A percentile compares a stretch with the other conserved stretches of the same genome.
These are phyloP conservation scores for Linum usitatissimum DNA, from an alignment of 345 rosid genomes.

Conservation along the genomic window DNA sequence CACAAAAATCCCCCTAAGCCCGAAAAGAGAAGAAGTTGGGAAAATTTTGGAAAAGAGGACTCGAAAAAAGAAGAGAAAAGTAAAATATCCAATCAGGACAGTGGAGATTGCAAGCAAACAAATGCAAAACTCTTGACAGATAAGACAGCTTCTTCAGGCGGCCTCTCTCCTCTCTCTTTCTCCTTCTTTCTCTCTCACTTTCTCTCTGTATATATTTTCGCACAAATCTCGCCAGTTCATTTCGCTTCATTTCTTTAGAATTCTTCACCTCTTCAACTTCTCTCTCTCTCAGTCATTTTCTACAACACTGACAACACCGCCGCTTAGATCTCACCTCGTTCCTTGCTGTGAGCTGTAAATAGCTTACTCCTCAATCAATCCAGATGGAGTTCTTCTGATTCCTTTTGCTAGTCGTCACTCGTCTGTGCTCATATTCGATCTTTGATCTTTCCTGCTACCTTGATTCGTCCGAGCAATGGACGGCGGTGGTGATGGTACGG, in stretches of 20 bases:
- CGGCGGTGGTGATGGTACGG: conserved; percentile 76
- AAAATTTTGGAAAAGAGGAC: neutral
- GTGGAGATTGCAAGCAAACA: conserved; percentile 6
- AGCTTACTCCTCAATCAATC: conserved; percentile 28
- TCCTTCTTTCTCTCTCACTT: neutral
- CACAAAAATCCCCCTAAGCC: conserved; percentile 19
- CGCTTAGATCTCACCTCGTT: neutral
- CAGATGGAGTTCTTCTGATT: conserved; percentile 9
- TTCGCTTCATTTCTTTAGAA: neutral
- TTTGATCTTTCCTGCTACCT: neutral
- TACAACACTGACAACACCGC: conserved; percentile 19
- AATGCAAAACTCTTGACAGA: conserved; percentile 5
- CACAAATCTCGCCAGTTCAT: conserved; percentile 24
- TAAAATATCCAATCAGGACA: neutral
- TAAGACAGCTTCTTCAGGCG: conserved; percentile 18
- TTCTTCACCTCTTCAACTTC: neutral
- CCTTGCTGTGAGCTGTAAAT: neutral
- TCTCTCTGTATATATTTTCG: neutral
- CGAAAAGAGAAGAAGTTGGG: neutral
- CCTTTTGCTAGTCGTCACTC: conserved; percentile 12
- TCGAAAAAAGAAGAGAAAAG: neutral
- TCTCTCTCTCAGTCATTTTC: conserved; percentile 16
- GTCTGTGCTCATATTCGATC: neutral
- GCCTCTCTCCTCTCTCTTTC: neutral
- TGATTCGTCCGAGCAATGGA: conserved; percentile 35